A percentile compares a stretch with the other conserved stretches of the same genome.
These are phyloP conservation scores for Polysphondylium violaceum DNA, from an alignment of 78 protist genomes.

Conservation along the genomic window DNA sequence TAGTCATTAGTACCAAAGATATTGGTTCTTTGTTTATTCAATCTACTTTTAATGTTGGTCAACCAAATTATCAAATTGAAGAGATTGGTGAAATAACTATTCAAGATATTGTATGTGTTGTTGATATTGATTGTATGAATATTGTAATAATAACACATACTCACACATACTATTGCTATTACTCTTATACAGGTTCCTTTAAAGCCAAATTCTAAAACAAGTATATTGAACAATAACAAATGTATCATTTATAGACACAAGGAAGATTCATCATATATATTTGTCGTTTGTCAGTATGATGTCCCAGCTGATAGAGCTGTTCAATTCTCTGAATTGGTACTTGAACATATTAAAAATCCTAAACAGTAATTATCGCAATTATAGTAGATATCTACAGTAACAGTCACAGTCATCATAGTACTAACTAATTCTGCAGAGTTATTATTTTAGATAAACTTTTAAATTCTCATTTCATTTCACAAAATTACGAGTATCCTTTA, in stretches of 20 bases:
- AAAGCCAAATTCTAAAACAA: slow-evolving; percentile 5
- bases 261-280: background rate
- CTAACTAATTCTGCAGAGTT: too few relatives aligned
- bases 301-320: slow-evolving; percentile 54
- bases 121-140: background rate
- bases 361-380: background rate
- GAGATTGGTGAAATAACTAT: slow-evolving; percentile 50
- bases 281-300: slow-evolving; percentile 14
- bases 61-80: background rate
- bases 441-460: slow-evolving; percentile 32
- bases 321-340: background rate
- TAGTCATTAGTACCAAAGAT: slow-evolving; percentile 42
- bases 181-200: background rate
- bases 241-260: slow-evolving; percentile 21
- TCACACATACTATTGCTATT: too few relatives aligned
- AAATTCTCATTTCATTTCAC: slow-evolving; percentile 24
- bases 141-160: background rate
- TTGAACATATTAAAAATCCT: slow-evolving; percentile 3
- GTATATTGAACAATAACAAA: slow-evolving; percentile 39
- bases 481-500: slow-evolving; percentile 29
- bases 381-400: too few relatives aligned
- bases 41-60: background rate
- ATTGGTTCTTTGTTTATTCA: slow-evolving; percentile 35
- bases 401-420: too few relatives aligned
- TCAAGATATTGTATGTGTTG: slow-evolving; percentile 59